Base-by-base conservation (phyloP, 2,329 filamentous ascomycete genomes). In the Grosmannia clavigera region DNA sequence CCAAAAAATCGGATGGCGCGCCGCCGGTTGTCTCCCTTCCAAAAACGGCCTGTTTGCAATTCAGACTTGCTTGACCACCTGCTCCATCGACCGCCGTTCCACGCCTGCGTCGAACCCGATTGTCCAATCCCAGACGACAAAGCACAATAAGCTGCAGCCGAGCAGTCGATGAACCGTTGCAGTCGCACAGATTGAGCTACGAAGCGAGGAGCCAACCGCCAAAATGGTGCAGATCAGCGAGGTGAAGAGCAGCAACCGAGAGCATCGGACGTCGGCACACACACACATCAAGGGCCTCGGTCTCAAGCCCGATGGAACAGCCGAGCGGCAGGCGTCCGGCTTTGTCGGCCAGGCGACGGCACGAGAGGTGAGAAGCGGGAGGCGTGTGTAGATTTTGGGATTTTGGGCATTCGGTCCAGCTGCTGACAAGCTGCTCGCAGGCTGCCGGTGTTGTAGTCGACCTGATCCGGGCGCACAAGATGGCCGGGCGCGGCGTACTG, bases 221-320 rank as follows among this genome's bases (percentile, higher is more conserved):
- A 79, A 70, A 67, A 92, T 92, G 88, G 88, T 92, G 68, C 87
- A 91, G 73, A 91, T 94, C 75, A 95, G 88, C 78, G 91, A 96
- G 78, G 89, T 95, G 70, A 95, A 95, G 80, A 88, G 88, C 78
- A 92, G 90, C 76, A 85, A 86, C 78, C 91, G 94, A 78, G 92
- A 96, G 74, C 94, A 95, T 77, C 86, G 94, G 71, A 99, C 94
- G 55, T 92, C 94, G 63, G 88, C 92, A 67, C 94, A 99, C 76
- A 96, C 92, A 58, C 94, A 99, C 75, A 99, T 99, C 81, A 95
- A 91, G 73, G 94, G 94, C 58, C 81, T 99, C 50, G 94, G 94
- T 22, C 76, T 99, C 67, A 88, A 89, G 70, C 72, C 83, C 57
- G 90, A 96, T 84, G 94, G 94, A 64, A 86, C 82, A 58, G 90